Conservation (phyloP, 768 basidiomycete species). For the Kondoa subrosea region DNA sequence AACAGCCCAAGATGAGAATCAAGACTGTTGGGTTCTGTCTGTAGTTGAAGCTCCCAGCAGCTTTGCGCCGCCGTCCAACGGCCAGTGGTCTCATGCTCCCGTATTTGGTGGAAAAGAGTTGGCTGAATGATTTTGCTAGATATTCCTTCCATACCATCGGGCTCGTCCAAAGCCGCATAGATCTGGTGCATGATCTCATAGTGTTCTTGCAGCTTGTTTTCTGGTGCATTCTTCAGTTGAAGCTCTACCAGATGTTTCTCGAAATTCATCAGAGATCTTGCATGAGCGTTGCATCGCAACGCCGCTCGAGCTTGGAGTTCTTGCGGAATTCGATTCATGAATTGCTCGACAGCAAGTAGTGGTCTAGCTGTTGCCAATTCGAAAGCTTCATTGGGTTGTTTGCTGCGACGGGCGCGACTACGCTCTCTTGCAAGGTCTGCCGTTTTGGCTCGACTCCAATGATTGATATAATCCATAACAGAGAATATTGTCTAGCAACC, state of each 20-base stretch:
- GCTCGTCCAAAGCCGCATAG: slow-evolving; percentile 88
- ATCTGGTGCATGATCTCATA: slow-evolving; percentile 90
- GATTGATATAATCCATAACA: slow-evolving; percentile 83
- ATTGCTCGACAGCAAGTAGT: neutral
- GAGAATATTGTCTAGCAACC: slow-evolving; percentile 66
- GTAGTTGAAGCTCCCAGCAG: slow-evolving; percentile 92
- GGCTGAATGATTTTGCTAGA: slow-evolving; percentile 75
- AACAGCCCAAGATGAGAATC: slow-evolving; percentile 75
- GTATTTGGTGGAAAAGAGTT: slow-evolving; percentile 83
- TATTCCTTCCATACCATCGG: slow-evolving; percentile 97
- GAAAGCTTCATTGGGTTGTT: slow-evolving; percentile 32
- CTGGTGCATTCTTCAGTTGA: slow-evolving; percentile 32
- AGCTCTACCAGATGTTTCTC: slow-evolving; percentile 36
- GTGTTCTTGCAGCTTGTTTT: slow-evolving; percentile 45
- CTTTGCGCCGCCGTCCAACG: slow-evolving; percentile 97
- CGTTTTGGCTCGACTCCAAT: slow-evolving; percentile 51
- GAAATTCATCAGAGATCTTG: slow-evolving; percentile 83
- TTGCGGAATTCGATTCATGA: slow-evolving; percentile 24
- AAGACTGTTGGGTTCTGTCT: slow-evolving; percentile 74
- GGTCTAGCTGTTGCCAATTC: neutral
- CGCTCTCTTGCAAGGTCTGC: slow-evolving; percentile 40
- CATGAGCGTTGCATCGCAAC: slow-evolving; percentile 82
- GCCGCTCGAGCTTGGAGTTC: slow-evolving; percentile 85
- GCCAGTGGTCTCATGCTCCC: slow-evolving; percentile 92
- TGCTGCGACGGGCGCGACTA: slow-evolving; percentile 33